Evolutionary conservation across 768 basidiomycete species (phyloP), one percentile per base, ranked within the genome.

Genomic region (Pleurotus sapidus): DNA sequence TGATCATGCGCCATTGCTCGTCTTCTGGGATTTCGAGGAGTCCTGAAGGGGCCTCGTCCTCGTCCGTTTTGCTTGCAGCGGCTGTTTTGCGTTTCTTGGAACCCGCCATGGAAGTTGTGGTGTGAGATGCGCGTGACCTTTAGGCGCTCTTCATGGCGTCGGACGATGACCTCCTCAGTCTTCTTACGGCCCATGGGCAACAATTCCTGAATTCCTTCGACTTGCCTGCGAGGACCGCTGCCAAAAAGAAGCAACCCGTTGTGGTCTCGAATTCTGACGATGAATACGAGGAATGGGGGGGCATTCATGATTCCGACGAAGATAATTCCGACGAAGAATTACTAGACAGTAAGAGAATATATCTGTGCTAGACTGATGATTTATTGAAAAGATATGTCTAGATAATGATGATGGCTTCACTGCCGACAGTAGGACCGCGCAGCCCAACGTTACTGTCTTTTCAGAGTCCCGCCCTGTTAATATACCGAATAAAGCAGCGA

Each of bases 1-100:
- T 80, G 62, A 92, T 80, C 38, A 93, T 69, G 11, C 89, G 82
- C 88, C 86, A 87, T 77, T 92, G 83, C 67, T 93, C 91, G 1
- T 87, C 84, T 65, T 89, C 84, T 3, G 88, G 67, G 38, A 93
- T 84, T 38, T 86, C 78, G 45, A 80, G 64, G 30, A 71, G 68
- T 54, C 69, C 51, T 40, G 51, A 54, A 20, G 37, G 37, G 8
- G 51, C 3, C 17, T 37, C 12, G 14, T 37, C 18, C 7, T 34
- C 67, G 39, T 50, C 55, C 39, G 64, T 53, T 43, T 40, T 27
- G 43, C 3, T n/a, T 8, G 46, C 30, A 27, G 46, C 43, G 39
- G 37, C 25, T 25, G 17, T 9, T 17, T 59, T 59, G 56, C 45
- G 58, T 24, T 27, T 46, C 37, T 56, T 56, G 3, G 30, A 34